A percentile compares a stretch with the other conserved stretches of the same genome.
Evolutionary conservation across 2,329 filamentous ascomycete genomes (phyloP).

Genomic region (Monosporascus sp.): DNA sequence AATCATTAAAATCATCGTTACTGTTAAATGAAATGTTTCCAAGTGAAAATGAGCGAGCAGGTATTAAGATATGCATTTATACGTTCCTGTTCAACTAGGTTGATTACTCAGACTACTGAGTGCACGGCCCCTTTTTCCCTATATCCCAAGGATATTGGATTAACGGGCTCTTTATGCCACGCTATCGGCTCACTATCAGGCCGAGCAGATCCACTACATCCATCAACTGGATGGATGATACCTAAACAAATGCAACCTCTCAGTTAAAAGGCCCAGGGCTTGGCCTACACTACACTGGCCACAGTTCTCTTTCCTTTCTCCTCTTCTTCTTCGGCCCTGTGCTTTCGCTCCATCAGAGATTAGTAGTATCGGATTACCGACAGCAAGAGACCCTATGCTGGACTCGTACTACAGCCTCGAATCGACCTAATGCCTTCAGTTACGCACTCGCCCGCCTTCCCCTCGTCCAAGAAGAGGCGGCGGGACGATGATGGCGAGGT

Average conservation of each 20-base stretch:
- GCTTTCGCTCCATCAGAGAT: neutral
- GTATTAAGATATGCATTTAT: no score
- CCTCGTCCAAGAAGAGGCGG: conserved; percentile 32
- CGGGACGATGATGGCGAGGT: conserved; percentile 28
- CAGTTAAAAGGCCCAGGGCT: neutral
- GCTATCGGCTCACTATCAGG: neutral
- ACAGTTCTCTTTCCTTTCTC: neutral
- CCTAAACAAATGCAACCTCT: neutral
- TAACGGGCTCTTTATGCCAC: neutral
- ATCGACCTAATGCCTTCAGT: conserved; percentile 30
- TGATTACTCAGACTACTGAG: no score
- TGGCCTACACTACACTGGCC: neutral
- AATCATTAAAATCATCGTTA: no score
- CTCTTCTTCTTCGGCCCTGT: neutral
- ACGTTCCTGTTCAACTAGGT: no score
- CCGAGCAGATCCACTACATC: neutral
- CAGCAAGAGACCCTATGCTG: no score
- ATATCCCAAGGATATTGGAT: no score
- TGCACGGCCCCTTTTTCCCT: no score
- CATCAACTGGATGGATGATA: neutral
- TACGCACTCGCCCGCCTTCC: conserved; percentile 24
- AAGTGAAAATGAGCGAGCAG: no score
- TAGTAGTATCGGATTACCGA: no score
- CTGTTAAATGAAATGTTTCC: no score
- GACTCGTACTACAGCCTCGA: no score